Evolutionary conservation across 2,329 filamentous ascomycete genomes (phyloP), one percentile per base, ranked within the genome.

Genomic region (Xylariomycetidae sp.): DNA sequence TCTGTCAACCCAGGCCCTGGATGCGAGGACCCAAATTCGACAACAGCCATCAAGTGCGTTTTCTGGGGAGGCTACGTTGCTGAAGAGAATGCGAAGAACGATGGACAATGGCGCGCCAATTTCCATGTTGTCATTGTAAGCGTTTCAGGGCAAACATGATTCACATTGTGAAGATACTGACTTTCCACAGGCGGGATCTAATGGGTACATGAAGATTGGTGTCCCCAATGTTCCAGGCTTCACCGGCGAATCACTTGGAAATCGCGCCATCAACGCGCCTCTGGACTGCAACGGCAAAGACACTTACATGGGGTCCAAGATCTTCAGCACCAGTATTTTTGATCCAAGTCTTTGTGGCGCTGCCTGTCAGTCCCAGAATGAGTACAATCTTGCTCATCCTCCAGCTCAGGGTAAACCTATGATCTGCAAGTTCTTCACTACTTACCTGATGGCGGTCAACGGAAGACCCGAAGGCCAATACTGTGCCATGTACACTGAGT

Each of bases 51-150:
- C 33, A 54, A 53, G 44, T 53, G 51, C 22, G 44, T 52, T 11
- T 50, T 51, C 41, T 56, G 52, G 52, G 52, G 50, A 14, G 49
- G 46, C 4, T 42, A 44, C 25, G 41, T 56, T 8, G 33, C 37
- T 2, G 34, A 33, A n/a, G 41, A 34, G 9, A 53, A 49, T 22
- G 44, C 49, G 25, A 44, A 41, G 18, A 49, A 53, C 33, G 11
- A 11, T 3, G 53, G 53, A 4, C 34, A 45, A 14, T 46, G 27
- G 20, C 31, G 41, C n/a, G 34, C 29, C 10, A 20, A 46, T 11
- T 56, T 56, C 40, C 42, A 56, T 8, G 57, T 66, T 23, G 54
- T 61, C 20, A 62, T 67, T 27, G n/a, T n/a, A n/a, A n/a, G n/a
- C n/a, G n/a, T n/a, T n/a, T n/a, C n/a, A n/a, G n/a, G n/a, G n/a